Conservation (phyloP, 768 basidiomycete species). For the Tylopilus subfusipes region DNA sequence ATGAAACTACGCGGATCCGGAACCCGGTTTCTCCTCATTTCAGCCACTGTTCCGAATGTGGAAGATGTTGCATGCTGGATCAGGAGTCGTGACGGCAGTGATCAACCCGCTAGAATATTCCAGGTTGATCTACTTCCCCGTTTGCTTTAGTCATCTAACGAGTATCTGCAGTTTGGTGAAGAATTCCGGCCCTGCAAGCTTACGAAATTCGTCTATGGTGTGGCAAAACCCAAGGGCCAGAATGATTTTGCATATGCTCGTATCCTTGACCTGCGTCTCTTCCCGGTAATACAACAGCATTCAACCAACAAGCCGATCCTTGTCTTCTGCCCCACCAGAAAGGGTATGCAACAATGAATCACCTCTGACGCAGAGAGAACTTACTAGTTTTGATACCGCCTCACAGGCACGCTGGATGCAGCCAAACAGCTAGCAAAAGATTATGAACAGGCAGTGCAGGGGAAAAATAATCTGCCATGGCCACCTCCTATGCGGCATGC, state of each 20-base stretch:
- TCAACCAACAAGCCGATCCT: slow-evolving; percentile 80
- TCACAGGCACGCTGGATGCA: slow-evolving; percentile 54
- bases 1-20: slow-evolving; percentile 75
- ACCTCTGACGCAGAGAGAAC: background rate
- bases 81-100: slow-evolving; percentile 38
- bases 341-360: slow-evolving; percentile 45
- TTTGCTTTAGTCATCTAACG: background rate
- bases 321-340: slow-evolving; percentile 86
- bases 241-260: slow-evolving; percentile 81
- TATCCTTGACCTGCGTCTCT: slow-evolving; percentile 70
- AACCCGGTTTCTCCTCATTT: slow-evolving; percentile 84
- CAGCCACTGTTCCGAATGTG: slow-evolving; percentile 93
- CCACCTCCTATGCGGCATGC: slow-evolving; percentile 50
- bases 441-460: slow-evolving; percentile 54
- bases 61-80: slow-evolving; percentile 90
- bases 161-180: slow-evolving; percentile 73
- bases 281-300: slow-evolving; percentile 66
- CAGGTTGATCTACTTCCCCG: slow-evolving; percentile 44
- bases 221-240: slow-evolving; percentile 53
- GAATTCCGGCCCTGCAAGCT: slow-evolving; percentile 87
- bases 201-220: slow-evolving; percentile 66
- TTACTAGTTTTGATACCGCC: background rate
- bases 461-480: slow-evolving; percentile 64
- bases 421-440: slow-evolving; percentile 77
- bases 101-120: slow-evolving; percentile 57